Evolutionary conservation across 78 protist species (phyloP).

Genomic region (Goniomonas avonlea): DNA sequence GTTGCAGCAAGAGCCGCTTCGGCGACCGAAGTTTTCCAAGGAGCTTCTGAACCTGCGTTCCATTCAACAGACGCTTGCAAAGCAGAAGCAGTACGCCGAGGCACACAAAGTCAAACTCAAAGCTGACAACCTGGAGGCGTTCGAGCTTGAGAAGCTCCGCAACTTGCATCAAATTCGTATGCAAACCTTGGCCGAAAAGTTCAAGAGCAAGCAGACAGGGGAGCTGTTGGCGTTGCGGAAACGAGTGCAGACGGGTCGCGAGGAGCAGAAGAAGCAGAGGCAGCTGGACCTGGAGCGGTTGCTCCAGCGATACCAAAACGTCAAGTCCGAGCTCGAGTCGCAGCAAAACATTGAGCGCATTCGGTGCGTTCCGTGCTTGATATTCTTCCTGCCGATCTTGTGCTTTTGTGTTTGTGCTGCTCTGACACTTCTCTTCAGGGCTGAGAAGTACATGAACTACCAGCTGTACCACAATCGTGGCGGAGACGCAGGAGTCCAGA

Average conservation of each 20-base stretch:
- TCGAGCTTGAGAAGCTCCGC: conserved; percentile 31
- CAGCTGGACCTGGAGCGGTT: conserved; percentile 27
- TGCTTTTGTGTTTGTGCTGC: too few species aligned
- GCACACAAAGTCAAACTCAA: conserved; percentile 36
- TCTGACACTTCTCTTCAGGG: too few species aligned
- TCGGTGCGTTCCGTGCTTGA: too few species aligned
- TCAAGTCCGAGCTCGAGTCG: conserved; percentile 23
- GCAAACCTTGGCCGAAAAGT: neutral
- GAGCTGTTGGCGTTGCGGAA: conserved; percentile 32
- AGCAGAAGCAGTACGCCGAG: conserved; percentile 41
- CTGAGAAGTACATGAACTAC: conserved; percentile 8
- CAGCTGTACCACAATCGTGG: too few species aligned
- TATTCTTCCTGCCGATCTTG: too few species aligned
- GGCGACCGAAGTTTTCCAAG: conserved; percentile 28
- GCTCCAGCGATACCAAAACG: conserved; percentile 22
- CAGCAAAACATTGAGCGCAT: conserved; percentile 33
- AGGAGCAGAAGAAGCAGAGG: conserved; percentile 34
- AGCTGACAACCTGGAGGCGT: conserved; percentile 33
- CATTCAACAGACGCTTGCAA: conserved; percentile 38
- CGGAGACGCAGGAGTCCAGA: too few species aligned
- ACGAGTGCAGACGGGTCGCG: conserved; percentile 31
- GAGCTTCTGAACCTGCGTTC: conserved; percentile 44
- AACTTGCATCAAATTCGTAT: neutral
- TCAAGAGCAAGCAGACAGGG: conserved; percentile 14
- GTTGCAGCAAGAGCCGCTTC: neutral